Percentiles rank a stretch among this genome's conserved stretches.
phyloP scores from a whole-genome alignment of 306 rosid species.

The Trifolium fragiferum region DNA sequence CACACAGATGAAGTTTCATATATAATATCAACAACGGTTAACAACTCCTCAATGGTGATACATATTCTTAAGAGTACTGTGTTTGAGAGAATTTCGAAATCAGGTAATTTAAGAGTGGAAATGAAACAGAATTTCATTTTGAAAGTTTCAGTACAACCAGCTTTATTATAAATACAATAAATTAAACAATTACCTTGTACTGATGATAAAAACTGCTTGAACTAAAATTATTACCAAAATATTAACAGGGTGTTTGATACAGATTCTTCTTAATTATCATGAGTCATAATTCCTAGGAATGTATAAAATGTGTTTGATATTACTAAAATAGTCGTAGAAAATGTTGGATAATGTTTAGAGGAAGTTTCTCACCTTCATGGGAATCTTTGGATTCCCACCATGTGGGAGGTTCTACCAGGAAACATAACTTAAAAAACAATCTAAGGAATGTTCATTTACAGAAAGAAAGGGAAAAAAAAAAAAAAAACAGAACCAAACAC shows the following conservation, averaged over 20 bases:
- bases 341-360: not conserved
- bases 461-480: not conserved
- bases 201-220: not conserved
- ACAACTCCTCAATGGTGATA: slow-evolving; percentile 4
- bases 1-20: slow-evolving; percentile 18
- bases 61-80: slow-evolving; percentile 10
- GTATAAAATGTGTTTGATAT: not conserved
- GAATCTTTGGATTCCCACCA: not conserved
- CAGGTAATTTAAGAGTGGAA: not conserved
- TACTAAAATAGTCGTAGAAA: not conserved
- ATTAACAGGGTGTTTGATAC: not conserved
- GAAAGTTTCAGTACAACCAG: not conserved
- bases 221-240: slow-evolving; percentile 4
- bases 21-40: slow-evolving; percentile 19
- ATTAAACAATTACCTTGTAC: not conserved
- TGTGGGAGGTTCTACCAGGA: not conserved
- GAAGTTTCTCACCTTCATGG: not conserved
- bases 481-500: not conserved
- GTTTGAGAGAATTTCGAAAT: not conserved
- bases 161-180: not conserved
- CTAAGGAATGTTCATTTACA: not conserved
- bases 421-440: not conserved
- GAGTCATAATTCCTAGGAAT: not conserved
- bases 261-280: not conserved
- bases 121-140: not conserved